Percentiles rank a stretch among this genome's conserved stretches.
phyloP scores from a whole-genome alignment of 2,329 filamentous ascomycete genomes.

The Cladosporium cucumerinum region DNA sequence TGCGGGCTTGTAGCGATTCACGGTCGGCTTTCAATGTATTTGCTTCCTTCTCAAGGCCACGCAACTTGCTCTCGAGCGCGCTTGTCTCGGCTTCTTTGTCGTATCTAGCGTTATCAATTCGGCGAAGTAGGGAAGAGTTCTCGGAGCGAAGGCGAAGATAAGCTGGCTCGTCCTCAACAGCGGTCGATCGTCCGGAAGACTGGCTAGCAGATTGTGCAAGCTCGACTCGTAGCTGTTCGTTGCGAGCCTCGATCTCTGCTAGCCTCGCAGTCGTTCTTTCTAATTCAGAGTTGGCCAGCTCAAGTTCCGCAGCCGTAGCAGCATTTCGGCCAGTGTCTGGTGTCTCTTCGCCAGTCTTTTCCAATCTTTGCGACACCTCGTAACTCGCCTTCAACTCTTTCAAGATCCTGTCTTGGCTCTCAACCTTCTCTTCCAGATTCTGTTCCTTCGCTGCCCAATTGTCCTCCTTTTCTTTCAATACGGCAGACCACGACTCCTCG shows the following conservation, averaged over 20 bases:
- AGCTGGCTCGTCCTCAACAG: conserved; percentile 81
- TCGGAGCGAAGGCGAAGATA: conserved; percentile 88
- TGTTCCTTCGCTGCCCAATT: conserved; percentile 97
- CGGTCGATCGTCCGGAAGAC: conserved; percentile 53
- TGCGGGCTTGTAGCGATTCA: conserved; percentile 72
- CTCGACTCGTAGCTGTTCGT: conserved; percentile 87
- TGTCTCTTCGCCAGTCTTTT: conserved; percentile 62
- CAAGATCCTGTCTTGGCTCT: conserved; percentile 86
- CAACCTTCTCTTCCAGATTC: conserved; percentile 84
- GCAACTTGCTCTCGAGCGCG: conserved; percentile 69
- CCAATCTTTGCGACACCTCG: conserved; percentile 89
- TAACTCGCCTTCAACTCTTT: conserved; percentile 97
- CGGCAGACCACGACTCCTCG: conserved; percentile 83
- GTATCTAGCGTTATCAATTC: conserved; percentile 76
- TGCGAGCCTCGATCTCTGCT: conserved; percentile 87
- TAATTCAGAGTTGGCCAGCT: conserved; percentile 87
- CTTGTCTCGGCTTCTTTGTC: conserved; percentile 80
- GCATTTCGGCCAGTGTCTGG: conserved; percentile 56
- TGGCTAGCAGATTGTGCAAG: conserved; percentile 79
- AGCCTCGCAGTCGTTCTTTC: conserved; percentile 84
- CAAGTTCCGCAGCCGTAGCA: conserved; percentile 83
- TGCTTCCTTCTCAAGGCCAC: conserved; percentile 76
- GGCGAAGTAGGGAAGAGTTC: conserved; percentile 86
- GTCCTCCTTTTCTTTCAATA: conserved; percentile 87
- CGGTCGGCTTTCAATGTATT: conserved; percentile 73